phyloP scores from a whole-genome alignment of 768 basidiomycete genomes.

The Boletus rufocinnamomeus region DNA sequence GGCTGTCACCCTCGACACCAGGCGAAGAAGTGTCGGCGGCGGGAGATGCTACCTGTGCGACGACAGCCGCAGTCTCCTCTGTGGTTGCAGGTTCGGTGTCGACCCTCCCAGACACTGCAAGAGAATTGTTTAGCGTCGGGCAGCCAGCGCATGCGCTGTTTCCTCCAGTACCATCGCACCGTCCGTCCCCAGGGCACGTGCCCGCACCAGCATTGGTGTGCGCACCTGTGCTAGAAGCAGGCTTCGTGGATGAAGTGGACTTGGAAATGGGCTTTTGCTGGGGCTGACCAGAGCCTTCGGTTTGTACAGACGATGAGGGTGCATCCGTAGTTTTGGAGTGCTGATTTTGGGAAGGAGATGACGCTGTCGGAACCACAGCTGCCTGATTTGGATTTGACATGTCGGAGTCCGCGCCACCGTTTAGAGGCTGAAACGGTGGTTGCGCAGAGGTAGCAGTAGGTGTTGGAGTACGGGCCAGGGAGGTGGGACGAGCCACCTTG shows the following conservation, averaged over 20 bases:
- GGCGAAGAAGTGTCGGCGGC: constrained; percentile 39
- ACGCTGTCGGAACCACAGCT: constrained; percentile 34
- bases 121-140: constrained; percentile 92
- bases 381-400: constrained; percentile 40
- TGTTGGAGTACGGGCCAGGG: constrained; percentile 47
- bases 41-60: constrained; percentile 27
- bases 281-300: constrained; percentile 27
- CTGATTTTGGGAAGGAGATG: constrained; percentile 33
- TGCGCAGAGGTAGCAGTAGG: constrained; percentile 36
- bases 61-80: constrained; percentile 23
- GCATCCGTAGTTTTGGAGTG: constrained; percentile 34
- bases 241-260: constrained; percentile 29
- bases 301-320: constrained; percentile 28
- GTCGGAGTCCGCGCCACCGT: constrained; percentile 37
- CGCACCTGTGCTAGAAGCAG: constrained; percentile 34
- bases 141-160: constrained; percentile 92
- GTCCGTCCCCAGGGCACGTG: constrained; percentile 98
- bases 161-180: constrained; percentile 97
- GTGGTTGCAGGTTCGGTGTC: constrained; percentile 39
- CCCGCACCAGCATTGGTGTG: constrained; percentile 43
- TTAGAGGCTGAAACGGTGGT: constrained; percentile 35
- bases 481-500: constrained; percentile 70
- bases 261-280: constrained; percentile 32
- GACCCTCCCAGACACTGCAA: constrained; percentile 45
- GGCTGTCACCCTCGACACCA: constrained; percentile 32